A percentile compares a stretch with the other conserved stretches of the same genome.
phyloP scores from a whole-genome alignment of 306 rosid species.

The Abrus pulchellus region DNA sequence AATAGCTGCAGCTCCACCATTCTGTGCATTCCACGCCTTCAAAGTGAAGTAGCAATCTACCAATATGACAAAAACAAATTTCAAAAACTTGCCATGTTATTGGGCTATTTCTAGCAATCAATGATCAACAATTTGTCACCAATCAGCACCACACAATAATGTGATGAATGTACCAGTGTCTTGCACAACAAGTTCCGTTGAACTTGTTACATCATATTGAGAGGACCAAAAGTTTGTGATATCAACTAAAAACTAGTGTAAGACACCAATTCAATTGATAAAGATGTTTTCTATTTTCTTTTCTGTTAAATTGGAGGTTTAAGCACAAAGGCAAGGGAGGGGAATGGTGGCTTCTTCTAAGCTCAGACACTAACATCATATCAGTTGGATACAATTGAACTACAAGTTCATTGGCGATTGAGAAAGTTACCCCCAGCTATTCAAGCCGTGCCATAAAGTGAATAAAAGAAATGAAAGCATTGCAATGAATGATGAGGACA shows the following conservation, averaged over 20 bases:
- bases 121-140: background rate
- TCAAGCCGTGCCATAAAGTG: conserved; percentile 15
- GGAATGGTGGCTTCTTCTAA: background rate
- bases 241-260: background rate
- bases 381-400: background rate
- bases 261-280: background rate
- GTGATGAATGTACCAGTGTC: background rate
- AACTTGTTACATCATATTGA: background rate
- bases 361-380: background rate
- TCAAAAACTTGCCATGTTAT: background rate
- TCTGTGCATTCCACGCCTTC: conserved; percentile 98
- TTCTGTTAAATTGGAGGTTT: background rate
- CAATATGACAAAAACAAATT: conserved; percentile 28
- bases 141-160: background rate
- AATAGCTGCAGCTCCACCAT: conserved; percentile 94
- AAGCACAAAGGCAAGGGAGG: background rate
- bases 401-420: background rate
- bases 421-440: conserved; percentile 5
- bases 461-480: conserved; percentile 17
- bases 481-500: too few relatives aligned
- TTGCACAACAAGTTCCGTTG: conserved; percentile 22
- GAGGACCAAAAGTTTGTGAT: background rate
- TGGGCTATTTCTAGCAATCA: conserved; percentile 27
- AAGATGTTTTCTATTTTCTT: background rate
- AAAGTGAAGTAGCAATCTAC: conserved; percentile 93